A percentile compares a stretch with the other conserved stretches of the same genome.
These are phyloP conservation scores for Metschnikowia amazonensis DNA, from an alignment of 805 yeast genomes.

Conservation along the genomic window DNA sequence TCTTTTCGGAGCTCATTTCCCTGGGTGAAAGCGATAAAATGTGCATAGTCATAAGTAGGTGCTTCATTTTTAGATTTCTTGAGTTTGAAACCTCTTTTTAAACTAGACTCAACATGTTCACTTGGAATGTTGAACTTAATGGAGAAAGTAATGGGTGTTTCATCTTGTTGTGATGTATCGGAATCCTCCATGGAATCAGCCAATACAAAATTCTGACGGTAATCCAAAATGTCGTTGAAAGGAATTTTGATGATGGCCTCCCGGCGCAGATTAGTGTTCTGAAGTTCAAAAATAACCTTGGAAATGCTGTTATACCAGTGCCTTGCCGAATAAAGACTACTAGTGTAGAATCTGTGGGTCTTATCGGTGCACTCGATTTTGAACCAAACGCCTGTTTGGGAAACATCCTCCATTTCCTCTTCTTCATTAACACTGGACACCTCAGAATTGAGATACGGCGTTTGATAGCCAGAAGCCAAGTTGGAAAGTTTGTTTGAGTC, in stretches of 20 bases:
- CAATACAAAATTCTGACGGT: constrained; percentile 53
- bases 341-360: constrained; percentile 66
- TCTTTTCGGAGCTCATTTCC: constrained; percentile 43
- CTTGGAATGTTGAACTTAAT: constrained; percentile 46
- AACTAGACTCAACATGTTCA: constrained; percentile 2
- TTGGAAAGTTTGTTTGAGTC: neutral
- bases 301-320: constrained; percentile 76
- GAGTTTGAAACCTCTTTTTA: constrained; percentile 1
- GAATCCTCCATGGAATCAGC: constrained; percentile 20
- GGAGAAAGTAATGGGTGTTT: constrained; percentile 38
- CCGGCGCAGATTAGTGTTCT: constrained; percentile 64
- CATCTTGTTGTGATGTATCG: constrained; percentile 18
- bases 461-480: neutral
- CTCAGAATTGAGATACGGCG: constrained; percentile 11
- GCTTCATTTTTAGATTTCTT: neutral
- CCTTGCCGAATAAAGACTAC: constrained; percentile 66
- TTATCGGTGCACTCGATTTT: constrained; percentile 54
- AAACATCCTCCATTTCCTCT: constrained; percentile 24
- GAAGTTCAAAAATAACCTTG: constrained; percentile 61
- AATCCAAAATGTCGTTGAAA: constrained; percentile 56
- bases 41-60: constrained; percentile 26
- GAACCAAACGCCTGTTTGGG: constrained; percentile 46
- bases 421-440: constrained; percentile 15
- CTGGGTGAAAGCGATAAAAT: constrained; percentile 59
- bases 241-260: constrained; percentile 80